A percentile compares a stretch with the other conserved stretches of the same genome.
Conservation (phyloP, 345 rosid genomes). For the Syzygium jambos region DNA sequence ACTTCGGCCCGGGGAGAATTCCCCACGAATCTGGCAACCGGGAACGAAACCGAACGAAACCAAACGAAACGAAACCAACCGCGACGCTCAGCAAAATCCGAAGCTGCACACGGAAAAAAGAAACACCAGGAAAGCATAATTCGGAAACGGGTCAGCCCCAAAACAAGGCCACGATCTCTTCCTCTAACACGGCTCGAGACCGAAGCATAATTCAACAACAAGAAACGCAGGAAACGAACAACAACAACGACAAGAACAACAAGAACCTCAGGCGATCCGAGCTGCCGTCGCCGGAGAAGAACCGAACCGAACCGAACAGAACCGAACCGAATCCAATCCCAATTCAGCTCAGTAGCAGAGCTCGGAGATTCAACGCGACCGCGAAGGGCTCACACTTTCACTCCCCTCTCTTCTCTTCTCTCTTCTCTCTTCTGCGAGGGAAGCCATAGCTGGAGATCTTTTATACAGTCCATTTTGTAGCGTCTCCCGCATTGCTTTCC, state of each 20-base stretch:
- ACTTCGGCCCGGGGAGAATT: conserved; percentile 21
- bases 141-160: not conserved
- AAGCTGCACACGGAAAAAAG: not conserved
- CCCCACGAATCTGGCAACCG: not conserved
- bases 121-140: not conserved
- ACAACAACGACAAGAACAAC: not conserved
- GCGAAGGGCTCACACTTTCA: conserved; percentile 6
- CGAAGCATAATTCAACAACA: not conserved
- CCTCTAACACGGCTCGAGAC: not conserved
- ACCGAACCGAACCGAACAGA: not conserved
- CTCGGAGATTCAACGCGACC: not conserved
- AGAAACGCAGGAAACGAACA: not conserved
- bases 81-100: not conserved
- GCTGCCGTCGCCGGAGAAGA: not conserved
- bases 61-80: no score
- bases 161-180: not conserved
- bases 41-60: not conserved
- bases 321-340: not conserved
- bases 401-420: conserved; percentile 5
- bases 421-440: conserved; percentile 5
- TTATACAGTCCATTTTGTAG: conserved; percentile 20
- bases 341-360: not conserved
- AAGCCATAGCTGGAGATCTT: conserved; percentile 18
- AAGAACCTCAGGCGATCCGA: not conserved
- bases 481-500: conserved; percentile 6